phyloP scores from a whole-genome alignment of 345 rosid species.

The Gossypium ekmanianum region DNA sequence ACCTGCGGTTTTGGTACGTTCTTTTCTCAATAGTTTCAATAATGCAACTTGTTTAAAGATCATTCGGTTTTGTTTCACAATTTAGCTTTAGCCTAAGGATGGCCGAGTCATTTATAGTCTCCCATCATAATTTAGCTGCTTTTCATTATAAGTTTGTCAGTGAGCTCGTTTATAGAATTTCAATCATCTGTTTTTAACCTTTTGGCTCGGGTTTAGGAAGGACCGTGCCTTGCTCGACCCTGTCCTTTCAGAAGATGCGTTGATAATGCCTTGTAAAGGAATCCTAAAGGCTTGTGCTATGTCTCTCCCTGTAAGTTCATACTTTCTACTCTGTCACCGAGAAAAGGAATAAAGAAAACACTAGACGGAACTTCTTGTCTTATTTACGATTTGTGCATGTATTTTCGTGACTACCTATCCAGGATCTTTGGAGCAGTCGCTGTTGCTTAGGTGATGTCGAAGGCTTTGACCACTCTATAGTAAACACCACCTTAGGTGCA shows the following conservation, averaged over 20 bases:
- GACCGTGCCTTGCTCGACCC: constrained; percentile 66
- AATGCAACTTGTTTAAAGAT: not conserved
- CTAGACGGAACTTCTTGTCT: not conserved
- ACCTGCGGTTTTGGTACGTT: constrained; percentile 84
- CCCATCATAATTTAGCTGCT: not conserved
- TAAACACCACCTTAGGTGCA: constrained; percentile 73
- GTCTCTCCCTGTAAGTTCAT: constrained; percentile 72
- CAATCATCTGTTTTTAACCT: not conserved
- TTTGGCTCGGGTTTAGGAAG: constrained; percentile 48
- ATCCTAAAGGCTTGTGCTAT: constrained; percentile 74
- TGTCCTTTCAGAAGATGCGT: constrained; percentile 52
- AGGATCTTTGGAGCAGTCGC: constrained; percentile 90
- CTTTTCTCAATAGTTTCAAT: not conserved
- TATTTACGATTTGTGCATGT: not conserved
- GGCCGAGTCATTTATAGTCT: not conserved
- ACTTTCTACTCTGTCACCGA: not conserved
- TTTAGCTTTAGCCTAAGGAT: not conserved
- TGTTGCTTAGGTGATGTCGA: constrained; percentile 61
- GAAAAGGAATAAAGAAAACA: not conserved
- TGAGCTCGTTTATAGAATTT: not conserved
- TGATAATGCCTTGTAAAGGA: constrained; percentile 79
- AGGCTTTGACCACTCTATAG: constrained; percentile 84
- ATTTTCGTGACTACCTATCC: not conserved
- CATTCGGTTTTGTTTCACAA: not conserved
- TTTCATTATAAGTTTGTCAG: not conserved